phyloP scores from a whole-genome alignment of 306 rosid species.

The Dalbergia cochinchinensis region DNA sequence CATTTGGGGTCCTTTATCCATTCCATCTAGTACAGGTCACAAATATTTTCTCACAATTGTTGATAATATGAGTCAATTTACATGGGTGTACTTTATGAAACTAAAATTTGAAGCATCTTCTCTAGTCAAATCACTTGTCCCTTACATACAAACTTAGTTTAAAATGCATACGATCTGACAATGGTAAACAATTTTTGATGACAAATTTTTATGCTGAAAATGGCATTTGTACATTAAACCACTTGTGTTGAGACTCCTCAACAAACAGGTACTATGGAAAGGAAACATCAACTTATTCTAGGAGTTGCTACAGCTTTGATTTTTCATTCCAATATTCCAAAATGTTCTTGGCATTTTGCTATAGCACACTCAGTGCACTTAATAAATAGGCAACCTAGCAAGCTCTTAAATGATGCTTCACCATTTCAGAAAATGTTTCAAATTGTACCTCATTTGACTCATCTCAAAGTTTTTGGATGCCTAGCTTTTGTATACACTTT shows the following conservation, averaged over 20 bases:
- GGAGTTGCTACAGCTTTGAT: neutral
- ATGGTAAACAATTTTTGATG: neutral
- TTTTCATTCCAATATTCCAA: neutral
- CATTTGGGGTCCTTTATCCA: too few relatives aligned
- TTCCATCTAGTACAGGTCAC: too few relatives aligned
- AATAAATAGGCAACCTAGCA: neutral
- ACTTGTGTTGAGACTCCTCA: neutral
- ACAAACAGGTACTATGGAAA: neutral
- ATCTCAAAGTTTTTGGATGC: neutral
- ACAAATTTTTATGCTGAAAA: neutral
- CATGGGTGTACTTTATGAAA: neutral
- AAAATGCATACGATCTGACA: neutral
- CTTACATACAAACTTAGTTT: too few relatives aligned
- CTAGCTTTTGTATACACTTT: neutral
- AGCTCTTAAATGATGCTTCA: neutral
- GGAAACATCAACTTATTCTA: neutral
- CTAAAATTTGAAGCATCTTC: neutral
- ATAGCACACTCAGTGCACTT: neutral
- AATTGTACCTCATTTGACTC: rapidly evolving
- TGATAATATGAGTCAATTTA: neutral
- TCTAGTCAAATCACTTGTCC: neutral
- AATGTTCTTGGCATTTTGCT: neutral
- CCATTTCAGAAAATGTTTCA: neutral
- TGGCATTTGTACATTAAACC: neutral
- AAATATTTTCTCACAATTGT: neutral